phyloP scores from a whole-genome alignment of 1,284 basidiomycete species.

The Salmacisia buchloeana region DNA sequence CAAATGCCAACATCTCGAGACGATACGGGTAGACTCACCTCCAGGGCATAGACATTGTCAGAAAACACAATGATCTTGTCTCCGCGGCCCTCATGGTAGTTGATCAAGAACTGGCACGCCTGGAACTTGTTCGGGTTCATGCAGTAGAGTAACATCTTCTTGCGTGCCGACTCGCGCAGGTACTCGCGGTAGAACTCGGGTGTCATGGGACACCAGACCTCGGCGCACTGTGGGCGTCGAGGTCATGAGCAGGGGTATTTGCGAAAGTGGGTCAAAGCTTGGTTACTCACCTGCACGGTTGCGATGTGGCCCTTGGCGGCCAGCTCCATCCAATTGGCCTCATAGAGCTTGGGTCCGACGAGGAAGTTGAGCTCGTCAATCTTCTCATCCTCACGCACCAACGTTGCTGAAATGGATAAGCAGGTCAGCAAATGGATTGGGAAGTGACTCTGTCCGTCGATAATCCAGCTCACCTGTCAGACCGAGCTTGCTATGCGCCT shows the following conservation, averaged over 20 bases:
- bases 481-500: conserved; percentile 48
- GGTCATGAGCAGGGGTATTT: neutral
- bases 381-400: conserved; percentile 98
- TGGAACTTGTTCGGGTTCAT: conserved; percentile 99
- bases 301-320: conserved; percentile 99
- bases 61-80: conserved; percentile 99
- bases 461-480: conserved; percentile 23
- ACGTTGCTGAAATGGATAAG: conserved; percentile 59
- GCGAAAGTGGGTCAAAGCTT: conserved; percentile 1
- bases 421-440: too few relatives aligned
- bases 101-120: conserved; percentile 96
- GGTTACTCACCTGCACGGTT: conserved; percentile 68
- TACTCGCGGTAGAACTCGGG: conserved; percentile 99
- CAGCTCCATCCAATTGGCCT: conserved; percentile 99
- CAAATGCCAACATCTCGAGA: conserved; percentile 7
- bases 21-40: conserved; percentile 59
- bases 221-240: conserved; percentile 65
- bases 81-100: conserved; percentile 93
- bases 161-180: conserved; percentile 81
- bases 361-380: conserved; percentile 98
- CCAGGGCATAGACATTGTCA: conserved; percentile 93
- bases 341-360: conserved; percentile 98
- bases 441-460: too few relatives aligned
- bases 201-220: conserved; percentile 99
- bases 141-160: conserved; percentile 93